Base-by-base conservation (phyloP, 495 filamentous ascomycete species). In the Penicillium coprophilum region DNA sequence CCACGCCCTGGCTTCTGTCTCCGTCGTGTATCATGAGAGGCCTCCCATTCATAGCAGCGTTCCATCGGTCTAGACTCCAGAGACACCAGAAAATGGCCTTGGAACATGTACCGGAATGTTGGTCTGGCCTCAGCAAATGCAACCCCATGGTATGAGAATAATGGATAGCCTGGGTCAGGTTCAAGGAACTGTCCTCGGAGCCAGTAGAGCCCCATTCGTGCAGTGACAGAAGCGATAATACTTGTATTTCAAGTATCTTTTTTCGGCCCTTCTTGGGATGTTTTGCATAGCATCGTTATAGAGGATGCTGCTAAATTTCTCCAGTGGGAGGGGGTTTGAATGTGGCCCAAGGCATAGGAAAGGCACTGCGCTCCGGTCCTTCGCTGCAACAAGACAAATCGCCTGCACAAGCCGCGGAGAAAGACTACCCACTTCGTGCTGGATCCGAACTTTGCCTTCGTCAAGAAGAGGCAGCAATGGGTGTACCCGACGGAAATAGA, bases 21-120 rank as follows among this genome's bases (percentile, higher is more conserved):
- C 76, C 63, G 55, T 88, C 84, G 58, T 86, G 77, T 63, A 89
- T 84, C 31, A 86, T 59, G 20, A 85, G 58, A 8, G 85, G 84
- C 17, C 85, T 74, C 27, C 82, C 85, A 58, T 82, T 78, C 39
- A 85, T 80, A 10, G 79, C 77, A 2, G 79, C 73, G 32, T 81
- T 82, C 23, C 84, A 70, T 32, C 80, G 74, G 60, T 89, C 86
- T 1, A 88, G 65, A 19, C 80, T 79, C 78, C 84, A 87, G 7
- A 88, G 57, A 54, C 80, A 85, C 70, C 82, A 87, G 54, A 87
- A 85, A 0, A 88, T 65, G 6, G 73, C 66, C 4, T 80, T 76
- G 48, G 64, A 49, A 21, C 57, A 51, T 28, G 66, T 46, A 65
- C 59, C 38, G 48, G 67, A 30, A 9, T 58, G 21, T 55, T 70